Conservation (phyloP, 192 early-diverging fungal genomes). For the Linnemannia exigua region DNA sequence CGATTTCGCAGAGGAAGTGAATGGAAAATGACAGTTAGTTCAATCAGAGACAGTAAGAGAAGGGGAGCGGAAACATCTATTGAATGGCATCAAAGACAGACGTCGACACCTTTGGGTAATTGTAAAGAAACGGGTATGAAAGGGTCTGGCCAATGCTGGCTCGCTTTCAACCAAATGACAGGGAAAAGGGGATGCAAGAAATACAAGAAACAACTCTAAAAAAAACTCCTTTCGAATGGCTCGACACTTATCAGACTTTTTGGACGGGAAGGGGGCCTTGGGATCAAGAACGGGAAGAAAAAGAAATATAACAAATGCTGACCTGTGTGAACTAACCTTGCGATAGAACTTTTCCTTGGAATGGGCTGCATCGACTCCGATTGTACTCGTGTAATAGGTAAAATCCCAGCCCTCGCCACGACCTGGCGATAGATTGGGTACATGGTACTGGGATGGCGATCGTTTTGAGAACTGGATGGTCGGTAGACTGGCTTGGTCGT, state of each 20-base stretch:
- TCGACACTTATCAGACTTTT: too few species aligned
- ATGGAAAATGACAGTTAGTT: neutral
- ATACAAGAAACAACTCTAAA: neutral
- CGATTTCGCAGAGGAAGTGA: neutral
- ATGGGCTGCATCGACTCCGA: slow-evolving; percentile 86
- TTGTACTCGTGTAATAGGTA: slow-evolving; percentile 91
- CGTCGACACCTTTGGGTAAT: neutral
- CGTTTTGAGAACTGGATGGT: slow-evolving; percentile 17
- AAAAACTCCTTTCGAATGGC: neutral
- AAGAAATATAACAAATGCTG: neutral
- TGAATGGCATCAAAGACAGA: neutral
- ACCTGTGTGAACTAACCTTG: slow-evolving; percentile 32
- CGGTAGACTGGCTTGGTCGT: slow-evolving; percentile 67
- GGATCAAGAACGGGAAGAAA: neutral
- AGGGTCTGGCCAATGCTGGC: neutral
- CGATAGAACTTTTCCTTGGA: slow-evolving; percentile 78
- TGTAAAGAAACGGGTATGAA: neutral
- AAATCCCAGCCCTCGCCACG: slow-evolving; percentile 75
- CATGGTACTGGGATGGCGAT: neutral
- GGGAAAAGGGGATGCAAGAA: neutral
- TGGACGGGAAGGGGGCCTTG: neutral
- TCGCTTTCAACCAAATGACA: neutral
- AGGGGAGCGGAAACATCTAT: neutral
- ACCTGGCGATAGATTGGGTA: slow-evolving; percentile 42
- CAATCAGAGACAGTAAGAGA: neutral